Base-by-base conservation (phyloP, 2,329 filamentous ascomycete species). In the Penicillium sp. region DNA sequence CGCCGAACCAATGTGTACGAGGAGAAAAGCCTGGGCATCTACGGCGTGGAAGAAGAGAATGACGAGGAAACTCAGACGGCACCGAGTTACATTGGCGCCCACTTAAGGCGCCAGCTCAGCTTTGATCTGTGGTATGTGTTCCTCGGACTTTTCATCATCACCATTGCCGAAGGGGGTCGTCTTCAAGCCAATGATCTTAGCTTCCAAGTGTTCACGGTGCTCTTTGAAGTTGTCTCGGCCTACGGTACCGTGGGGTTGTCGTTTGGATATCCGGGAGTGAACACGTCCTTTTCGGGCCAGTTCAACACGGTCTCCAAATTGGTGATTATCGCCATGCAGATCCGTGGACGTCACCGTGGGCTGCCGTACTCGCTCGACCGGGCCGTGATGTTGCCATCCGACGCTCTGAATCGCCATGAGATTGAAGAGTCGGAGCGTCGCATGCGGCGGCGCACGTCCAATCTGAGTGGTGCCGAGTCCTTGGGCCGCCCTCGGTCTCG, bases 51-150 rank as follows among this genome's bases (percentile, higher is more conserved):
- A 4, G 74, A 79, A 1, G 74, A 77, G n/a, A 63, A 67, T 2
- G 74, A 77, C 2, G 70, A 75, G 1, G 70, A 74, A 4, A 75
- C 79, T 11, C 76, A 77, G 25, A 78, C 73, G 34, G 79, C 85
- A 38, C 81, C 88, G 39, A 91, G 85, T 51, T 97, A 96, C 59
- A 85, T 98, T 44, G 88, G 89, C 3, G 84, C 88, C 44, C 93
- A 98, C 80, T 78, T 98, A 66, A 86, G 93, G 34, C 83, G 87
- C 40, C 93, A 98, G 69, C 79, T 98, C 33, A 95, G 90, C 46
- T 98, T 98, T 72, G 93, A 98, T 70, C 69, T 98, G 68, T 98
- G 93, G 93, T 98, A 90, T 62, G 86, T 98, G 49, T 95, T 95
- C 64, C 68, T 97, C 24, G 93, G 93, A 1, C 82, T 95, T 58